phyloP scores from a whole-genome alignment of 805 yeast species.

The Candida boleticola region DNA sequence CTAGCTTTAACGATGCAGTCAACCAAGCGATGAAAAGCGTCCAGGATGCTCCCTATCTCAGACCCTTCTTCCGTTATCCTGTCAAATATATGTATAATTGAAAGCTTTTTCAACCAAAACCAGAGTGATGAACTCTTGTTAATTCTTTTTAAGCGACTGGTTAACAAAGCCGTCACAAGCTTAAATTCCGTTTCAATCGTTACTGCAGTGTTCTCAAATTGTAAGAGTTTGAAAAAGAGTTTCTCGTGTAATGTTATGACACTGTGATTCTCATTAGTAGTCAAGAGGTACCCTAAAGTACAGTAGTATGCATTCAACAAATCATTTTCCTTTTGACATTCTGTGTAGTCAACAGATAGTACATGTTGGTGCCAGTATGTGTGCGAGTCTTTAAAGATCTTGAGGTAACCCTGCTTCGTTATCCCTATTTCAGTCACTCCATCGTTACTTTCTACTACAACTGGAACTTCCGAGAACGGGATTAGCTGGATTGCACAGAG shows the following conservation, averaged over 20 bases:
- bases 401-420: constrained; percentile 26
- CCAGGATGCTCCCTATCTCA: too few relatives aligned
- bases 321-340: background rate
- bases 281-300: constrained; percentile 32
- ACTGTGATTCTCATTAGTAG: constrained; percentile 40
- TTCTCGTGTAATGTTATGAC: constrained; percentile 27
- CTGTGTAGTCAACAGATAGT: background rate
- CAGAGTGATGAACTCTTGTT: constrained; percentile 42
- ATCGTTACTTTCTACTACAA: constrained; percentile 7
- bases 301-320: constrained; percentile 22
- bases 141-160: constrained; percentile 27
- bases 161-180: constrained; percentile 28
- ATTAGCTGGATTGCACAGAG: constrained; percentile 6
- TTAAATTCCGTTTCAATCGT: constrained; percentile 22
- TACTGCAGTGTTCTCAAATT: background rate
- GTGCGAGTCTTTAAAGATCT: constrained; percentile 33
- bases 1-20: constrained; percentile 25
- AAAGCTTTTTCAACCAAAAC: constrained; percentile 28
- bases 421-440: constrained; percentile 30
- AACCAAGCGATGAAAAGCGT: constrained; percentile 8
- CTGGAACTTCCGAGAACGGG: constrained; percentile 1
- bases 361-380: constrained; percentile 21
- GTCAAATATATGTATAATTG: constrained; percentile 13
- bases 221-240: constrained; percentile 12
- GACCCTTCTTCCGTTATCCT: background rate